A percentile compares a stretch with the other conserved stretches of the same genome.
Evolutionary conservation across 345 rosid species (phyloP).

Genomic region (Salix viminalis): DNA sequence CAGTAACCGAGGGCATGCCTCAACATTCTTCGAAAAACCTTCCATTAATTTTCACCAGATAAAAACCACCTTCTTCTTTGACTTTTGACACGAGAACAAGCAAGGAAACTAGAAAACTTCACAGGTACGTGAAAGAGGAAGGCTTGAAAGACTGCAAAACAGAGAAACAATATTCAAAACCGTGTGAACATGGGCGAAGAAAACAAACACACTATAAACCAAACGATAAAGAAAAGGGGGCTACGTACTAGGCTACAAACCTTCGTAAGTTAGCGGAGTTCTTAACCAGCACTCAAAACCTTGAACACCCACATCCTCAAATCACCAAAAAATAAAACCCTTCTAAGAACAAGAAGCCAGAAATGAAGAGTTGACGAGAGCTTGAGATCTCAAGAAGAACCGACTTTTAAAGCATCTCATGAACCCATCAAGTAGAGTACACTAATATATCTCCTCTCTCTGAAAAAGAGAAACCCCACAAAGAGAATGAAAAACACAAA

Average conservation of each 20-base stretch:
- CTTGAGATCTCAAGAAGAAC: constrained; percentile 13
- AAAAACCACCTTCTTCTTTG: background rate
- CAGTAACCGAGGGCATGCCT: constrained; percentile 48
- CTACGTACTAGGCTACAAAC: background rate
- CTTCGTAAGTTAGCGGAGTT: background rate
- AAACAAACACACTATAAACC: background rate
- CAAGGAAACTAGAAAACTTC: constrained; percentile 8
- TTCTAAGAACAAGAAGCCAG: constrained; percentile 6
- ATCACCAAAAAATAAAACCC: constrained; percentile 1
- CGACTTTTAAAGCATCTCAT: constrained; percentile 8
- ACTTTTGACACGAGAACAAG: constrained; percentile 4
- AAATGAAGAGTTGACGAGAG: background rate
- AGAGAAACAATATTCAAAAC: background rate
- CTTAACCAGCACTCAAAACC: constrained; percentile 34
- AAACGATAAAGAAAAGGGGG: background rate
- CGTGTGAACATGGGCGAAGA: constrained; percentile 8
- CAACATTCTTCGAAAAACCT: constrained; percentile 42
- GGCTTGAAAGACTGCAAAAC: background rate
- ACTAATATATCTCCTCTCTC: background rate
- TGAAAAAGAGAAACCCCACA: constrained; percentile 13
- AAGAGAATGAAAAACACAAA: background rate
- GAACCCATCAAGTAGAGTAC: constrained; percentile 5
- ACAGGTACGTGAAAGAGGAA: background rate
- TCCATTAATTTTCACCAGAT: constrained; percentile 32
- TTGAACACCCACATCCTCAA: constrained; percentile 30